Evolutionary conservation across 768 basidiomycete species (phyloP), one percentile per base, ranked within the genome.

Genomic region (Mycena sanguinolenta): DNA sequence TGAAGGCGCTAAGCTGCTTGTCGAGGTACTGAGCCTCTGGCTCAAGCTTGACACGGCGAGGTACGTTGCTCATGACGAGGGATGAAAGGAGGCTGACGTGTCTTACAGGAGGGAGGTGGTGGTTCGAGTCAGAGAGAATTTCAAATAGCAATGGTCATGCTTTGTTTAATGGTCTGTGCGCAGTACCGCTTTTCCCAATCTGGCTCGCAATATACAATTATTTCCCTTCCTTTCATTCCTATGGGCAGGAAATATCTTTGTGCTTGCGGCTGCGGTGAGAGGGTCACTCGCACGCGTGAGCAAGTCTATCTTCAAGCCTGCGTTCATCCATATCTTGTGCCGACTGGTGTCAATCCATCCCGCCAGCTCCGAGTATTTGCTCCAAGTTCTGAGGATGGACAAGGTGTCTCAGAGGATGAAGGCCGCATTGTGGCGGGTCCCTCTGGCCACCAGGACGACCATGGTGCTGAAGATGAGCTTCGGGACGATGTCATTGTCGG

Each of bases 361-460:
- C 28, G 49, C 10, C 60, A 60, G 23, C 44, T 0, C 1, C 60
- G 46, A 6, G n/a, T 60, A 27, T 60, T 60, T 30, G 59, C 46
- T 12, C 62, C n/a, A 32, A 53, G 62, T 27, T 54, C 62, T 16
- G 57, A 12, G 34, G 57, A 58, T 12, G 46, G n/a, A n/a, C n/a
- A n/a, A n/a, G n/a, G n/a, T n/a, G n/a, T n/a, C n/a, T n/a, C n/a
- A n/a, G n/a, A 34, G 10, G 32, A 34, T 34, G 32, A 4, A 5
- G 32, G 32, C 32, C 32, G 10, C 32, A 34, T 5, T 10, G 32
- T 34, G 6, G 32, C 32, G 4, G 32, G 32, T 4, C 32, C 32
- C 4, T 34, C 32, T 34, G 32, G 32, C 32, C 4, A 10, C 32
- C 32, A 34, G 4, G 6, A 34, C 32, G 6, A 34, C 10, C 32